These are phyloP conservation scores for Eremochloa ophiuroides DNA, from an alignment of 176 grass and related monocot genomes.

Conservation along the genomic window DNA sequence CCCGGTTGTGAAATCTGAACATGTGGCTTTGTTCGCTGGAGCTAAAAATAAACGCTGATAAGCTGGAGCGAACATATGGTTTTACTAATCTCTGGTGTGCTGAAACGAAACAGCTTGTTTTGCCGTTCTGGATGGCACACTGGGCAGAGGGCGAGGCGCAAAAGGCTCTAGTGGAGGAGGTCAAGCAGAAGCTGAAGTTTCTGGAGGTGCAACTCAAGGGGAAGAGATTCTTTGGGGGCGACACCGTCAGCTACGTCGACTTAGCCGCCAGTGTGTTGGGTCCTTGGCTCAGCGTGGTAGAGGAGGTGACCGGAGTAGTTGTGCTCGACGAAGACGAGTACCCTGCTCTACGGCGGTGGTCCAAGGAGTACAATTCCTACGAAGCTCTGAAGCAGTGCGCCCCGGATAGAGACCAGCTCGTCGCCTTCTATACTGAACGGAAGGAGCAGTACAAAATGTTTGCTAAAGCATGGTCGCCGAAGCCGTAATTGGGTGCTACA, in stretches of 20 bases:
- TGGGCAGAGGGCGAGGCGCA: constrained; percentile 3
- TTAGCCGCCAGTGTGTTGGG: neutral
- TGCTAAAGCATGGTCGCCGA: no score
- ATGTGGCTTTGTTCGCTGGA: no score
- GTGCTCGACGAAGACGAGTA: neutral
- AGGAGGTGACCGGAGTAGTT: neutral
- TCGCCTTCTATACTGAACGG: neutral
- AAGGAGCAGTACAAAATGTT: neutral
- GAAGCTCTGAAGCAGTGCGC: neutral
- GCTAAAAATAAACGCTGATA: no score
- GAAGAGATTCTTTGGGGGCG: constrained; percentile 9
- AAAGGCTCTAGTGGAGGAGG: neutral
- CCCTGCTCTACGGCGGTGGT: neutral
- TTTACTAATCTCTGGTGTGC: neutral
- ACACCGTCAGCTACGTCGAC: constrained; percentile 3
- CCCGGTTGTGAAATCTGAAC: neutral
- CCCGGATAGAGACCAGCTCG: neutral
- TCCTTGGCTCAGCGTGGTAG: neutral
- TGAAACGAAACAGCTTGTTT: no score
- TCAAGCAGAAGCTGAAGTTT: neutral
- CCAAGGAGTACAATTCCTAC: neutral
- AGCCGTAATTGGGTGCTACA: no score
- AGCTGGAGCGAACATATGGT: no score
- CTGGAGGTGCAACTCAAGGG: constrained; percentile 1
- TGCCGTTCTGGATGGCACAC: constrained; percentile 3